Evolutionary conservation across 1,284 basidiomycete species (phyloP).

Genomic region (Pseudozyma sp.): DNA sequence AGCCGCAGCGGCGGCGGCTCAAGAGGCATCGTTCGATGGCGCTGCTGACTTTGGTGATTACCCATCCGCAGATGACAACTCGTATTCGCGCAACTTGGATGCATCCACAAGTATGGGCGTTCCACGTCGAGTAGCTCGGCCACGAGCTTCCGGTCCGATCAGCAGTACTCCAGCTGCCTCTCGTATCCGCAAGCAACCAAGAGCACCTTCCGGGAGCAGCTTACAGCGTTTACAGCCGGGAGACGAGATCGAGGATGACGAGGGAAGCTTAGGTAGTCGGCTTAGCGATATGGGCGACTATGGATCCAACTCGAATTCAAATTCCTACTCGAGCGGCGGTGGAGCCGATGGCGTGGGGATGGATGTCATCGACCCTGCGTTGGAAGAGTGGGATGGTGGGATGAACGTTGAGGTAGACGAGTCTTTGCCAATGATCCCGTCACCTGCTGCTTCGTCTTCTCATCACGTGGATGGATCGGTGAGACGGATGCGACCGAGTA

Average conservation of each 20-base stretch:
- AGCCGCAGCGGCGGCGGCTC: slow-evolving; percentile 16
- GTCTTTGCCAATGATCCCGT: slow-evolving; percentile 36
- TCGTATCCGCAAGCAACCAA: slow-evolving; percentile 17
- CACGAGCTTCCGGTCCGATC: slow-evolving; percentile 23
- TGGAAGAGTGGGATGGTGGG: slow-evolving; percentile 20
- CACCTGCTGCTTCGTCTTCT: slow-evolving; percentile 27
- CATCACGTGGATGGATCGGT: slow-evolving; percentile 26
- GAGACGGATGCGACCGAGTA: slow-evolving; percentile 28
- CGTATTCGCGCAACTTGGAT: slow-evolving; percentile 22
- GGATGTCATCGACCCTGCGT: not conserved
- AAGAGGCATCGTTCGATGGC: slow-evolving; percentile 13
- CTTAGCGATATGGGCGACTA: slow-evolving; percentile 16
- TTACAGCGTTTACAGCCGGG: not conserved
- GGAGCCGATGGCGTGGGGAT: slow-evolving; percentile 8
- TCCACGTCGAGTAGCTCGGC: slow-evolving; percentile 16
- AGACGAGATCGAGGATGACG: slow-evolving; percentile 5
- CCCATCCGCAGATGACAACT: slow-evolving; percentile 9
- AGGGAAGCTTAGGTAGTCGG: slow-evolving; percentile 29
- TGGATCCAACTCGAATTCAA: slow-evolving; percentile 1
- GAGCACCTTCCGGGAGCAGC: not conserved
- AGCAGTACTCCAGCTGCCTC: slow-evolving; percentile 47
- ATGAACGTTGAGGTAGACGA: slow-evolving; percentile 10
- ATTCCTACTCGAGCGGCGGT: slow-evolving; percentile 11
- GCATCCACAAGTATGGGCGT: slow-evolving; percentile 39
- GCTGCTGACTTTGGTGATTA: slow-evolving; percentile 1